Evolutionary conservation across 805 yeast species (phyloP).

Genomic region (Starmera caribaea): DNA sequence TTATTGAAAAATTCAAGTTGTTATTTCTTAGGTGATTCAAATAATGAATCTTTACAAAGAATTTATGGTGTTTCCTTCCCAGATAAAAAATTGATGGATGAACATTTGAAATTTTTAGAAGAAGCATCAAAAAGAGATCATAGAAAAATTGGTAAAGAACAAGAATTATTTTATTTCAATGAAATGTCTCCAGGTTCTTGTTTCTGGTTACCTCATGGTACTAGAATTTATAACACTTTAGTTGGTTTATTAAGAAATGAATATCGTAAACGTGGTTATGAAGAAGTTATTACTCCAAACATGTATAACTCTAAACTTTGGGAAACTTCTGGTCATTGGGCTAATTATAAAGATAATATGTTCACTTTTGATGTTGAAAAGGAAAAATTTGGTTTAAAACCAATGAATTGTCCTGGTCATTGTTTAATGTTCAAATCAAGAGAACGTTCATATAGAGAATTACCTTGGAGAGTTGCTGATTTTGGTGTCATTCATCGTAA

Average conservation of each 20-base stretch:
- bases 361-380: constrained; percentile 94
- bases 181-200: constrained; percentile 98
- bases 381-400: constrained; percentile 90
- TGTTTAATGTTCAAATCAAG: constrained; percentile 86
- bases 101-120: constrained; percentile 85
- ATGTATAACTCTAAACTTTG: constrained; percentile 96
- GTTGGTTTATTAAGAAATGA: constrained; percentile 72
- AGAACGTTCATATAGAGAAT: constrained; percentile 92
- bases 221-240: constrained; percentile 89
- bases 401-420: constrained; percentile 91
- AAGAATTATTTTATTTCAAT: constrained; percentile 89
- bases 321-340: constrained; percentile 99
- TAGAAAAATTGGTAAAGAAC: constrained; percentile 93
- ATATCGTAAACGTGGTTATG: constrained; percentile 90
- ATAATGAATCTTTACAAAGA: constrained; percentile 93
- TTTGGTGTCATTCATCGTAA: constrained; percentile 96
- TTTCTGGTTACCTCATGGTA: constrained; percentile 99
- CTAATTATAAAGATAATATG: constrained; percentile 95
- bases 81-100: constrained; percentile 92
- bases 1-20: constrained; percentile 93
- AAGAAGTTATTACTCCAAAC: constrained; percentile 98
- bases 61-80: constrained; percentile 98
- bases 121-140: constrained; percentile 97
- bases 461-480: constrained; percentile 98
- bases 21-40: constrained; percentile 88